These are phyloP conservation scores for Pleodorina starrii DNA, from an alignment of 139 green algal genomes.

Conservation along the genomic window DNA sequence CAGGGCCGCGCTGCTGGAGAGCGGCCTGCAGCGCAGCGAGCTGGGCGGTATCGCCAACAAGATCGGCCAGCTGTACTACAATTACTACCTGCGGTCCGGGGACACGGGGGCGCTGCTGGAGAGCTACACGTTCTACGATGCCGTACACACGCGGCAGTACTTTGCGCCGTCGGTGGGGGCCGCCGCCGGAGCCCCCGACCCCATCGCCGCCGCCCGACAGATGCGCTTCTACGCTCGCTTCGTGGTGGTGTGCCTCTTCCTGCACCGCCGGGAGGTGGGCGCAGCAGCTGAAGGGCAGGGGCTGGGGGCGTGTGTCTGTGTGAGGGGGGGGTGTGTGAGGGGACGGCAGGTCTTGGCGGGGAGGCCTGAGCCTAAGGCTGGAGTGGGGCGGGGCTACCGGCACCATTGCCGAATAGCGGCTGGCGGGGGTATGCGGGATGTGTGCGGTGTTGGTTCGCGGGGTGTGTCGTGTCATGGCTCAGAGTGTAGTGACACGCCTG, in stretches of 20 bases:
- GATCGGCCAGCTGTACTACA: conserved; percentile 75
- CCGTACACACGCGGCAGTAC: conserved; percentile 49
- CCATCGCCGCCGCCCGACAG: conserved; percentile 63
- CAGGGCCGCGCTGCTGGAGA: conserved; percentile 62
- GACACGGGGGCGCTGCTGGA: conserved; percentile 74
- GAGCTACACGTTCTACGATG: conserved; percentile 83
- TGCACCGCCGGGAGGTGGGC: conserved; percentile 69
- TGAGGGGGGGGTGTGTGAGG: too few relatives aligned
- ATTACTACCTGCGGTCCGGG: conserved; percentile 74
- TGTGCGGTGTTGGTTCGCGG: too few relatives aligned
- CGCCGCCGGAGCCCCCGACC: neutral
- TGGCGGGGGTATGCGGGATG: too few relatives aligned
- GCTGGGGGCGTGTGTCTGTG: too few relatives aligned
- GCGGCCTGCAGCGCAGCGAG: conserved; percentile 73
- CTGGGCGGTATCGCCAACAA: conserved; percentile 80
- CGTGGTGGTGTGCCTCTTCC: conserved; percentile 83
- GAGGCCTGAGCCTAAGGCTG: too few relatives aligned
- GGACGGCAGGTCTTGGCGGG: too few relatives aligned
- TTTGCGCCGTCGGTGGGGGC: conserved; percentile 1
- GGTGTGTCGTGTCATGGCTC: too few relatives aligned
- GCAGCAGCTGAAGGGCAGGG: neutral
- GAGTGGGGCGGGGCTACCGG: too few relatives aligned
- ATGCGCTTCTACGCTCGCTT: conserved; percentile 83
- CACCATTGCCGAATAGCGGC: too few relatives aligned
- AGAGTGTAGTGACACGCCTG: too few relatives aligned